Percentiles rank a stretch among this genome's conserved stretches.
These are phyloP conservation scores for Platanthera guangdongensis DNA, from an alignment of 106 monocot genomes.

Conservation along the genomic window DNA sequence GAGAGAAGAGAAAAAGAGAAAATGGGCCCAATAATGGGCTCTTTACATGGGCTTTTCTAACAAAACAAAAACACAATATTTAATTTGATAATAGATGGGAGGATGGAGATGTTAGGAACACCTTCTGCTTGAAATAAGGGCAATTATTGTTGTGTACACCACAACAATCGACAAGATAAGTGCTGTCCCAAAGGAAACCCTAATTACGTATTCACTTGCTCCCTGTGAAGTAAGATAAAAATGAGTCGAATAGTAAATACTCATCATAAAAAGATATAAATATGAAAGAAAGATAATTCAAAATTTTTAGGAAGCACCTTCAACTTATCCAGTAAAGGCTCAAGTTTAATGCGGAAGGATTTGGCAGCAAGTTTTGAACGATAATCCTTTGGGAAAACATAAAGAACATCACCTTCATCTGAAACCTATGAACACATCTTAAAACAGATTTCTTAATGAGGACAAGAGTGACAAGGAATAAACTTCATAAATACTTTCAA, in stretches of 20 bases:
- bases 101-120: slow-evolving; percentile 12
- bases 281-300: not conserved
- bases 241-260: not conserved
- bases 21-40: no score
- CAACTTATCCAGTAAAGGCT: slow-evolving; percentile 72
- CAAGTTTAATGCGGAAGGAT: slow-evolving; percentile 86
- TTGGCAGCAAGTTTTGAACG: slow-evolving; percentile 65
- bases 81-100: not conserved
- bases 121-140: slow-evolving; percentile 86
- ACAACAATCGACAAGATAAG: slow-evolving; percentile 90
- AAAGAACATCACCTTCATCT: slow-evolving; percentile 96
- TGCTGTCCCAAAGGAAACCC: slow-evolving; percentile 92
- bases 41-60: no score
- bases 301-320: slow-evolving; percentile 45
- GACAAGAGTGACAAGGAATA: slow-evolving; percentile 1
- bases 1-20: no score
- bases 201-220: slow-evolving; percentile 70
- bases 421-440: slow-evolving; percentile 88
- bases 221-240: slow-evolving; percentile 31
- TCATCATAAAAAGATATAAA: not conserved
- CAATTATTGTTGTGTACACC: slow-evolving; percentile 93
- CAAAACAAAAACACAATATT: not conserved
- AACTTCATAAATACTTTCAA: not conserved
- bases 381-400: slow-evolving; percentile 82
- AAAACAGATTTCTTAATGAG: slow-evolving; percentile 29